phyloP scores from a whole-genome alignment of 768 basidiomycete genomes.

The Podaxis pistillaris region DNA sequence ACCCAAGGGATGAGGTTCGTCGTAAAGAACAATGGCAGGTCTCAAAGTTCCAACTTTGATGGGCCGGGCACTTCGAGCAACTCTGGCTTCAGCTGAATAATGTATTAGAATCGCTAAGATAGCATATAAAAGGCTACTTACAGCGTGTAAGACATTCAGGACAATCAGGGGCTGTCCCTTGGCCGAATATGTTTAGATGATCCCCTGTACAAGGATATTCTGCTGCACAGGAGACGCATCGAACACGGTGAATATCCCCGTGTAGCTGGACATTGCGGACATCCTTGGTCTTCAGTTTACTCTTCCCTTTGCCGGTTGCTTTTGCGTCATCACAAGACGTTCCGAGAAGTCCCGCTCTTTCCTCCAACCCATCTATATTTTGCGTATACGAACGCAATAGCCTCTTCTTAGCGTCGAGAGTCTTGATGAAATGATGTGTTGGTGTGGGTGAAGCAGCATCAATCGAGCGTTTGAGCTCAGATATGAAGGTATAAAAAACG shows the following conservation, averaged over 20 bases:
- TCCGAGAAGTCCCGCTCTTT: slow-evolving; percentile 70
- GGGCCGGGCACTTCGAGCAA: slow-evolving; percentile 80
- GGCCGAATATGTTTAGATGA: slow-evolving; percentile 60
- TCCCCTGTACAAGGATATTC: slow-evolving; percentile 69
- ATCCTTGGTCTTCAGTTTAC: slow-evolving; percentile 63
- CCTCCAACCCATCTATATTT: slow-evolving; percentile 96
- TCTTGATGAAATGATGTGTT: slow-evolving; percentile 88
- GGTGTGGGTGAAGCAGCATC: slow-evolving; percentile 77
- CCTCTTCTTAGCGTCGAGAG: slow-evolving; percentile 79
- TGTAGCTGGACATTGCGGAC: slow-evolving; percentile 92
- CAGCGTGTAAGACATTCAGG: slow-evolving; percentile 82
- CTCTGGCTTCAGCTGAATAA: slow-evolving; percentile 61
- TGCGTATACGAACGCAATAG: slow-evolving; percentile 92
- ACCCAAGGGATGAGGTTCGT: slow-evolving; percentile 88
- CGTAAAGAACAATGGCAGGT: slow-evolving; percentile 93
- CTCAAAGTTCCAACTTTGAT: slow-evolving; percentile 83
- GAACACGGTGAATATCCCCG: slow-evolving; percentile 89
- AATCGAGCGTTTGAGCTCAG: slow-evolving; percentile 81
- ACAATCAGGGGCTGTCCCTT: slow-evolving; percentile 79
- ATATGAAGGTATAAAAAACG: slow-evolving; percentile 94
- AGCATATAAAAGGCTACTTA: slow-evolving; percentile 39
- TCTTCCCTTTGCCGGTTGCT: slow-evolving; percentile 61
- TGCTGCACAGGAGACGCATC: slow-evolving; percentile 82
- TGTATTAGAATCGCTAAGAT: slow-evolving; percentile 14
- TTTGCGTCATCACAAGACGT: slow-evolving; percentile 55